Base-by-base conservation (phyloP, 768 basidiomycete genomes). In the Filobasidium floriforme region DNA sequence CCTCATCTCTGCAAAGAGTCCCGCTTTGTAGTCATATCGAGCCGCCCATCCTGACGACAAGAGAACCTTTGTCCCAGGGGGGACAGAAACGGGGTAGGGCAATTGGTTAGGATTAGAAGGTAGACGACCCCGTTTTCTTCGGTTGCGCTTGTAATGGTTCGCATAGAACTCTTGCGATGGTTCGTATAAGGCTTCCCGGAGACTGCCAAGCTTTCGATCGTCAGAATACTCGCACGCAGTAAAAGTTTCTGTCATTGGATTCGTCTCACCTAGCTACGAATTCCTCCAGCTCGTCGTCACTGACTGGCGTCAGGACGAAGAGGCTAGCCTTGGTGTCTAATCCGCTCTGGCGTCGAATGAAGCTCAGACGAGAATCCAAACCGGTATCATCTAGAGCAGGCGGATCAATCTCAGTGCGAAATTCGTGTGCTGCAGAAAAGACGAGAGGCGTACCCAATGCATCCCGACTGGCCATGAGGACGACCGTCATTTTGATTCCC, bases 11-110 rank as follows among this genome's bases (percentile, higher is more conserved):
- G 94, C 92, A 77, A 97, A 98, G 71, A 89, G 88, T 0, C 89
- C 96, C 84, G 93, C 89, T 80, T 98, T 99, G 82, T 92, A 98
- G 75, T 97, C 93, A 73, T 97, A 97, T 37, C 96, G 82, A 22
- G 94, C 92, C 0, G 89, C 90, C 94, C 93, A 99, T 0, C 93
- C 93, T 77, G 90, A 87, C 0, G 88, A 84, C 32, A 89, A 82
- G 5, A 96, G 80, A 0, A 88, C 86, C 19, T 87, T 85, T 0
- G 83, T 43, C 24, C 52, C 64, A 3, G 57, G 32, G 14, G 66
- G 40, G 10, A 60, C 44, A 11, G 60, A 57, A 18, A 41, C 52
- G 41, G 68, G 66, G 41, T 64, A 67, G 18, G 66, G 69, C 55
- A 52, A 61, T 22, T 51, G 66, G 55, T 0, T 88, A 85, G 73